phyloP scores from a whole-genome alignment of 2,329 filamentous ascomycete species.

The Sordariomycetes sp. region DNA sequence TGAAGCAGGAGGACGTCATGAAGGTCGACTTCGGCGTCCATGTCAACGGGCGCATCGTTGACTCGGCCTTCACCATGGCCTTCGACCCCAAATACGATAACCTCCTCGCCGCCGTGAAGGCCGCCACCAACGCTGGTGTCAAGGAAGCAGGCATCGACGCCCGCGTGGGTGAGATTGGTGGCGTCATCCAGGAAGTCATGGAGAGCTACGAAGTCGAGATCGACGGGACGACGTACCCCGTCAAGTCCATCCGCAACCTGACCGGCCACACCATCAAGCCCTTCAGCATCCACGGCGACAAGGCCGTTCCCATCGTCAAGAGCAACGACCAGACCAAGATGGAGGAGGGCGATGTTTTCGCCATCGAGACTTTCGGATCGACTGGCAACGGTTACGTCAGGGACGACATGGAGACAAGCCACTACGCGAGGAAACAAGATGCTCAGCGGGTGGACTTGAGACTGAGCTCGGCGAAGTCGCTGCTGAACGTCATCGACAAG shows the following conservation, averaged over 20 bases:
- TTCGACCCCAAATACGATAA: slow-evolving; percentile 70
- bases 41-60: slow-evolving; percentile 70
- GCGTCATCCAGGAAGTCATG: slow-evolving; percentile 81
- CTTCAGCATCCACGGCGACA: slow-evolving; percentile 85
- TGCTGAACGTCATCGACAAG: slow-evolving; percentile 87
- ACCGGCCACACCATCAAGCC: slow-evolving; percentile 85
- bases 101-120: slow-evolving; percentile 63
- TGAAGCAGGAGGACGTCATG: slow-evolving; percentile 67
- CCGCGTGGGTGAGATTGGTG: slow-evolving; percentile 77
- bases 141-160: slow-evolving; percentile 83
- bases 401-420: slow-evolving; percentile 83
- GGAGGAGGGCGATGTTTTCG: slow-evolving; percentile 94
- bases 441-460: slow-evolving; percentile 68
- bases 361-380: slow-evolving; percentile 92
- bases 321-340: slow-evolving; percentile 84
- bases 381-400: slow-evolving; percentile 82
- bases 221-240: slow-evolving; percentile 65
- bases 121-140: slow-evolving; percentile 77
- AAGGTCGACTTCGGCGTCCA: slow-evolving; percentile 80
- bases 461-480: slow-evolving; percentile 71
- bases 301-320: slow-evolving; percentile 92
- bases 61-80: slow-evolving; percentile 71
- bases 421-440: slow-evolving; percentile 72
- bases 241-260: slow-evolving; percentile 80
- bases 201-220: slow-evolving; percentile 87